Evolutionary conservation across 106 monocot genomes (phyloP).

Genomic region (Dioscorea dumetorum): DNA sequence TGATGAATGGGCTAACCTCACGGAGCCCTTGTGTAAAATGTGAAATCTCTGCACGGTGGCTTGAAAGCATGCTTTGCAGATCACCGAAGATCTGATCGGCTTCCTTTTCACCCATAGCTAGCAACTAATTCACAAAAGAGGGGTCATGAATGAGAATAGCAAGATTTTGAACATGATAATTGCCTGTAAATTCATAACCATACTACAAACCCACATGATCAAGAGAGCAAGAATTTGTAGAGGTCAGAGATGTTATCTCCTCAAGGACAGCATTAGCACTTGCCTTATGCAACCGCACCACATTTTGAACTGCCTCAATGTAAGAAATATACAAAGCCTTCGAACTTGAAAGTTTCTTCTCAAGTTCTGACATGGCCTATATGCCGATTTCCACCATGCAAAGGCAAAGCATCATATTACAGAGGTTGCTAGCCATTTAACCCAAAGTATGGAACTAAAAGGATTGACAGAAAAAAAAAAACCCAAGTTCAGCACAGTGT

Average conservation of each 20-base stretch:
- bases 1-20: constrained; percentile 33
- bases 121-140: constrained; percentile 34
- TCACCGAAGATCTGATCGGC: constrained; percentile 53
- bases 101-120: constrained; percentile 48
- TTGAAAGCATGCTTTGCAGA: constrained; percentile 48
- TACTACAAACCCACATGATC: constrained; percentile 39
- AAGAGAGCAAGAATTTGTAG: constrained; percentile 34
- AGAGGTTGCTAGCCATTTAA: too few relatives aligned
- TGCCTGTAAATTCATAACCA: not conserved
- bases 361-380: constrained; percentile 54
- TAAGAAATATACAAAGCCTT: constrained; percentile 54
- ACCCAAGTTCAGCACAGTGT: not conserved
- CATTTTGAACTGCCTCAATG: constrained; percentile 72
- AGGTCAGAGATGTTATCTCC: constrained; percentile 46
- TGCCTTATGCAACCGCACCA: constrained; percentile 75
- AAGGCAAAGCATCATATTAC: too few relatives aligned
- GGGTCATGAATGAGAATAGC: not conserved
- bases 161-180: not conserved
- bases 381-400: not conserved
- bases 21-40: constrained; percentile 64
- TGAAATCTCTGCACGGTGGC: constrained; percentile 57
- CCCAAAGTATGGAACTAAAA: not conserved
- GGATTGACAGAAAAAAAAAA: not conserved
- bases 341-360: constrained; percentile 47
- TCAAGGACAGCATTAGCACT: constrained; percentile 53